Evolutionary conservation across 306 rosid species (phyloP), one percentile per base, ranked within the genome.

Genomic region (Neltuma alba): DNA sequence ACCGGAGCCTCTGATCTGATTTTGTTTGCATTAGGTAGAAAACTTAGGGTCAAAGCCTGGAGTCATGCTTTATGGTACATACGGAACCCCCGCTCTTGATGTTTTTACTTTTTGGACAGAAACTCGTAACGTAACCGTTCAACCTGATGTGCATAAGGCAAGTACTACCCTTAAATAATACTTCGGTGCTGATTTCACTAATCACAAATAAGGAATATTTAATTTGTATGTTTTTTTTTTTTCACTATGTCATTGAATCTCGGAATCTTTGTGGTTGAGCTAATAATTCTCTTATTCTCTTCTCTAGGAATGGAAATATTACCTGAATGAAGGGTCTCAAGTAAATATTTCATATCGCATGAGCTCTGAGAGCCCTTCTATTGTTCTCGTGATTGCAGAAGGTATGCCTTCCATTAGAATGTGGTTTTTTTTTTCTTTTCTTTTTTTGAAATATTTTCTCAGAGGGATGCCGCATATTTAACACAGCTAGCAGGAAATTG

Each of bases 321-420:
- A 74, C 83, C 87, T 93, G 42, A 93, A 91, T 71, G 64, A n/a
- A 42, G 98, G 94, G 44, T 88, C 97, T 74, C 81, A 82, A 87
- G 75, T 93, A 70, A 93, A 85, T 80, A 85, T 90, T 64, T 91
- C 98, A 10, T 93, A 89, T 83, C 80, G 60, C 28, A 38, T 91
- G 69, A 67, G 86, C 82, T 77, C 93, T 68, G 65, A 27, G 15
- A 83, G 55, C 76, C 80, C 89, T 54, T 85, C 92, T 62, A 16
- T 87, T 81, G 86, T 85, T 83, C 92, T 93, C 68, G 73, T 90
- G 63, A 87, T 93, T 79, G 95, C 98, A 21, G 78, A 91, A 55
- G 98, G 98, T 93, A 85, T 66, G 41, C 21, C 38, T 71, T 65
- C 41, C 25, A 27, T 15, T 11, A 36, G 57, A 3, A 41, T 82